phyloP scores from a whole-genome alignment of 2,329 filamentous ascomycete genomes.

The Cryphonectria radicalis region DNA sequence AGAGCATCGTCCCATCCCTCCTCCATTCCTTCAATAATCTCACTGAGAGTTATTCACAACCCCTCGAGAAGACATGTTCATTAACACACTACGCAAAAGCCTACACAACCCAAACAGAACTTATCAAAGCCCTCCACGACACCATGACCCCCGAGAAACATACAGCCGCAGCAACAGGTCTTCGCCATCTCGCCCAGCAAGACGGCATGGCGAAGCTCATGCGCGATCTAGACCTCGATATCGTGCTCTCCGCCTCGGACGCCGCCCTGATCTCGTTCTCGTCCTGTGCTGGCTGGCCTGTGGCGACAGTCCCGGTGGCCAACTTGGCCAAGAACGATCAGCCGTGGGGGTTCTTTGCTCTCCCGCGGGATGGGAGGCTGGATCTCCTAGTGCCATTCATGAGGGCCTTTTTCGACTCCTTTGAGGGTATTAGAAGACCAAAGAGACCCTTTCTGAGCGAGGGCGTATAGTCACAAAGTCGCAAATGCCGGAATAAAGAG shows the following conservation, averaged over 20 bases:
- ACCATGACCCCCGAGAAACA: conserved; percentile 26
- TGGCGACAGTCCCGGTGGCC: conserved; percentile 35
- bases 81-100: conserved; percentile 7
- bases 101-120: conserved; percentile 27
- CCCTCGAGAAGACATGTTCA: not conserved
- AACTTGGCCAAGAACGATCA: conserved; percentile 33
- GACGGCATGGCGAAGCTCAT: conserved; percentile 27
- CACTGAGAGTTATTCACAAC: not conserved
- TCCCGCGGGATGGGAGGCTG: conserved; percentile 32
- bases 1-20: not conserved
- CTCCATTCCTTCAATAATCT: not conserved
- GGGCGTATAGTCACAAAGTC: not conserved
- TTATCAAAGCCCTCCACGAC: conserved; percentile 26
- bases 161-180: conserved; percentile 16
- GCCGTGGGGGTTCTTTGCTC: conserved; percentile 36
- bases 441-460: conserved; percentile 11
- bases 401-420: conserved; percentile 29
- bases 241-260: conserved; percentile 33
- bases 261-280: conserved; percentile 30
- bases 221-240: conserved; percentile 29
- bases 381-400: conserved; percentile 34
- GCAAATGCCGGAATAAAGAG: no score
- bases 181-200: conserved; percentile 25
- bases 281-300: conserved; percentile 34
- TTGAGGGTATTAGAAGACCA: not conserved